Evolutionary conservation across 352 stramenopile genomes (phyloP).

Genomic region (Phytophthora sp.): DNA sequence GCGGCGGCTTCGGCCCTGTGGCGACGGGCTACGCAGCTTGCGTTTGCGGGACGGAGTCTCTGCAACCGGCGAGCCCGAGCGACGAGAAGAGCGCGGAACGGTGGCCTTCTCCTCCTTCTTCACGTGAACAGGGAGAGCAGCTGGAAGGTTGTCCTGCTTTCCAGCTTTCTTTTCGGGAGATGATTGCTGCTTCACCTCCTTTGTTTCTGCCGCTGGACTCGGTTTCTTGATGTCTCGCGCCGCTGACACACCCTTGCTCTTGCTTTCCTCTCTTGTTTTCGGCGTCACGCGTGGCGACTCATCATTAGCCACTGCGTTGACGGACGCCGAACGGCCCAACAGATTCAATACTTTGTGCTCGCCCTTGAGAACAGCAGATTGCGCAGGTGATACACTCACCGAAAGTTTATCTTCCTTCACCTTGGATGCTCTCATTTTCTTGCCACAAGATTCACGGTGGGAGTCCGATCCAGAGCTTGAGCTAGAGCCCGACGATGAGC

Average conservation of each 20-base stretch:
- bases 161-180: conserved; percentile 2
- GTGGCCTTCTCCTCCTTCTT: conserved; percentile 17
- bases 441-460: background rate
- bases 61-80: conserved; percentile 1
- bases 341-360: conserved; percentile 42
- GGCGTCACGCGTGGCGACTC: background rate
- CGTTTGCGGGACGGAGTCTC: conserved; percentile 21
- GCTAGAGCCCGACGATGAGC: conserved; percentile 7
- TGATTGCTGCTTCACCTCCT: conserved; percentile 7
- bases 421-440: background rate
- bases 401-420: conserved; percentile 16
- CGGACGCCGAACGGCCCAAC: conserved; percentile 18
- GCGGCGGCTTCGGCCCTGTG: conserved; percentile 20
- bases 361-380: conserved; percentile 31
- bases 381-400: conserved; percentile 16
- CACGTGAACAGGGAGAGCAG: conserved; percentile 6
- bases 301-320: conserved; percentile 20
- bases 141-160: conserved; percentile 5
- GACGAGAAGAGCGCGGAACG: background rate
- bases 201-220: conserved; percentile 2
- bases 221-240: background rate
- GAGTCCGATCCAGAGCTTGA: conserved; percentile 13
- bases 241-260: background rate
- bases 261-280: conserved; percentile 1
- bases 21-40: conserved; percentile 28